Conservation (phyloP, 164 flowering plant genomes). For the Nymphaea thermarum region DNA sequence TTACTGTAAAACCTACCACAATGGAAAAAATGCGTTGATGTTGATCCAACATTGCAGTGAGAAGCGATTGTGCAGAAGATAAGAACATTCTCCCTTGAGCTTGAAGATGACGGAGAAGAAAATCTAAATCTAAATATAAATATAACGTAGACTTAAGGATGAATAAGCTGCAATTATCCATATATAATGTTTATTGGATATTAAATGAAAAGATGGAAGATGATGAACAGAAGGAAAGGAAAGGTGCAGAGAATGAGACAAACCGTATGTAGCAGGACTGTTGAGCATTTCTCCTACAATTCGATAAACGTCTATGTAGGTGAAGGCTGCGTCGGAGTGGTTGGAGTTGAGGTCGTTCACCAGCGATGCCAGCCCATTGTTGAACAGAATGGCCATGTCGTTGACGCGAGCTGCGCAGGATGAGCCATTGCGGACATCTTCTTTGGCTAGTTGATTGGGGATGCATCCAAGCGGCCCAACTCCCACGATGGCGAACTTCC, state of each 20-base stretch:
- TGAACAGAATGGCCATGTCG: conserved; percentile 49
- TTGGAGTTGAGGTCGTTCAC: conserved; percentile 37
- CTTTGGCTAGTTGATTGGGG: conserved; percentile 48
- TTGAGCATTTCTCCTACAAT: conserved; percentile 59
- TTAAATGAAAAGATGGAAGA: too few relatives aligned
- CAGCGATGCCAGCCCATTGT: conserved; percentile 42
- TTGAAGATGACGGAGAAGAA: too few relatives aligned
- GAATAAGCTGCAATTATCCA: too few relatives aligned
- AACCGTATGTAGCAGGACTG: conserved; percentile 49
- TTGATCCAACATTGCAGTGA: too few relatives aligned
- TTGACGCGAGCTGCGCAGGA: conserved; percentile 47
- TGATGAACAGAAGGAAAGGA: background rate
- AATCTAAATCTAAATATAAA: too few relatives aligned
- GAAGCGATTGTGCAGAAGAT: too few relatives aligned
- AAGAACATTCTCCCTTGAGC: too few relatives aligned
- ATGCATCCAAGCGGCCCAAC: conserved; percentile 74
- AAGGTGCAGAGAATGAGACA: background rate
- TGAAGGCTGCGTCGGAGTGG: conserved; percentile 46
- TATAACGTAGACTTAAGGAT: too few relatives aligned
- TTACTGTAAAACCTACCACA: conserved; percentile 37
- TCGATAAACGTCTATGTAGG: conserved; percentile 44
- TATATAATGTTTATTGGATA: too few relatives aligned
- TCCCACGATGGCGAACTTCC: conserved; percentile 66
- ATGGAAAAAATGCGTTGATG: too few relatives aligned
- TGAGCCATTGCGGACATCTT: conserved; percentile 32